Base-by-base conservation (phyloP, 371 early-diverging fungal species). In the Mucor plumbeus region DNA sequence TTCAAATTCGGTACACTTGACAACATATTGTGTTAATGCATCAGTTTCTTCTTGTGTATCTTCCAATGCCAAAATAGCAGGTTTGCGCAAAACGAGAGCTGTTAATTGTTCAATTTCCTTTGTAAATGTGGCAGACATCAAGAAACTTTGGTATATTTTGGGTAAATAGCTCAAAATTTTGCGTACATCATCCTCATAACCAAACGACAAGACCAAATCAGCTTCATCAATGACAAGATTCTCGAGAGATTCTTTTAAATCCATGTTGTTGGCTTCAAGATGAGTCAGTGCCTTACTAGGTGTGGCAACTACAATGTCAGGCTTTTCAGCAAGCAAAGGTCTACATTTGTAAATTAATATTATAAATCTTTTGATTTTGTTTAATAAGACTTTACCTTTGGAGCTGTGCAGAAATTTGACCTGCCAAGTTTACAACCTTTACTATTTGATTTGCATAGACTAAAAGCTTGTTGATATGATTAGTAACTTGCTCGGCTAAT, bases 181-280 rank as follows among this genome's bases (percentile, higher is more conserved):
- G 61, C 85, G 85, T 41, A 95, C 71, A 74, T 95, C 96, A 41
- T 93, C 89, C 64, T 94, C 92, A 69, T 96, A 94, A 31, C 98
- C 99, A 78, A 94, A 97, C 31, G 94, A 94, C 48, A 96, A 79
- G 2, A 97, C 91, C 36, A 97, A 76, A 81, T 97, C 97, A 1
- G 97, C 97, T 80, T 98, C 99, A 67, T 98, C 99, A 59, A 98
- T 93, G 11, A 97, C 95, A 39, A 98, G 82, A 4, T 89, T 91
- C 58, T 93, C 90, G 61, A 97, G 81, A 9, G 88, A 77, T 7
- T 86, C 82, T 35, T 76, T 70, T 61, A 95, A 59, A 5, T 66
- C 78, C 64, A 95, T 80, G 60, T 79, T 87, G 65, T 87, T 54
- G 35, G 86, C 70, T 61, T 91, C 87, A 11, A 95, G 68, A 69